Conservation (phyloP, 2,329 filamentous ascomycete species). For the Paecilomyces variotii region DNA sequence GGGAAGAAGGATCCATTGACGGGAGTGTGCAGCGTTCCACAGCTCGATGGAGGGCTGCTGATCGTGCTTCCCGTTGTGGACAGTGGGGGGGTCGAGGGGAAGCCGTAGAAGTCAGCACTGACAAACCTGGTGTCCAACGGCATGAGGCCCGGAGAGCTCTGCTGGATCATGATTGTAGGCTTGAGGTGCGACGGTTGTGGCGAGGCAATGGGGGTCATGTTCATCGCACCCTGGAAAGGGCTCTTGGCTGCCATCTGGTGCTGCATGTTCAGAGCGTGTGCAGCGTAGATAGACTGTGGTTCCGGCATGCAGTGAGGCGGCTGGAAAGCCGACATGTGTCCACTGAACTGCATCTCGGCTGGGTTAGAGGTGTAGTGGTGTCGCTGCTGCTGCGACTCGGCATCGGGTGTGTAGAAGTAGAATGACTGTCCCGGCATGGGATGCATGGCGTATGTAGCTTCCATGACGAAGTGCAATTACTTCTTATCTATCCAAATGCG, state of each 20-base stretch:
- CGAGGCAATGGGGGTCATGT: constrained; percentile 62
- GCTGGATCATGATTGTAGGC: constrained; percentile 61
- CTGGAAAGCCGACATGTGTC: constrained; percentile 26
- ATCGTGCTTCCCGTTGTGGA: constrained; percentile 77
- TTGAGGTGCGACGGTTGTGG: constrained; percentile 67
- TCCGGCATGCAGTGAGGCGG: constrained; percentile 17
- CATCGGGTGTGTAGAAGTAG: constrained; percentile 80
- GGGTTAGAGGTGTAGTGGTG: constrained; percentile 65
- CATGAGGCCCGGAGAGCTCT: constrained; percentile 46
- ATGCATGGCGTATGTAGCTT: constrained; percentile 50
- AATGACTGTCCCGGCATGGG: constrained; percentile 64
- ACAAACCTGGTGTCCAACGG: constrained; percentile 69
- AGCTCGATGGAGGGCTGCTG: constrained; percentile 72
- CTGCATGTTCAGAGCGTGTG: constrained; percentile 38
- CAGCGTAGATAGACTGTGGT: constrained; percentile 29
- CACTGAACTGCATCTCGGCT: constrained; percentile 39
- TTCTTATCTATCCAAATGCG: constrained; percentile 13
- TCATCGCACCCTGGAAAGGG: constrained; percentile 34
- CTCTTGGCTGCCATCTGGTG: constrained; percentile 35
- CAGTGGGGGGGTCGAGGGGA: constrained; percentile 78
- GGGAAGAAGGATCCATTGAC: constrained; percentile 71
- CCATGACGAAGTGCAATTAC: constrained; percentile 47
- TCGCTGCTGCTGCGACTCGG: constrained; percentile 65
- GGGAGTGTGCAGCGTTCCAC: constrained; percentile 72
- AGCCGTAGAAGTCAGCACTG: constrained; percentile 57